Evolutionary conservation across 441 rosid species (phyloP), one percentile per base, ranked within the genome.

Genomic region (Breynia disticha): DNA sequence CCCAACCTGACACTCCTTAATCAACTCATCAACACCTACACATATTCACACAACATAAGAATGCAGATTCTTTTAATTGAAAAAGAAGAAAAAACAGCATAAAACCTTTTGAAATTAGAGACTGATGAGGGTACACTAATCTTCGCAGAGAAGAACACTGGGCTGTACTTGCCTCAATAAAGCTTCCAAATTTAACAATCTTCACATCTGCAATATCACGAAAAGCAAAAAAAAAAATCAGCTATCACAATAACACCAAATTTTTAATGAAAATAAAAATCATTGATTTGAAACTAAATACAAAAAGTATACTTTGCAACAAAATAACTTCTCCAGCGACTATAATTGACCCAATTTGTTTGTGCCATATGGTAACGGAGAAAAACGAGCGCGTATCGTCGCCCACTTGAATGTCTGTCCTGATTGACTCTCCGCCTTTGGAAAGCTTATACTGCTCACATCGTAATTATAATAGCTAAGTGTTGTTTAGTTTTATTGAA

Each of bases 361-460:
- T 79, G 64, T 79, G 77, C 87, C 87, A 81, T 16, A 76, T 48
- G 32, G 79, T 62, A 43, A 81, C 72, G 2, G 70, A 56, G 67
- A 79, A 79, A 24, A 67, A 63, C 15, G 78, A 69, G 28, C 58
- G 64, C 56, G 82, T 72, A 55, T 81, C 77, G 50, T 81, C 84
- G 14, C 87, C 82, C 0, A 79, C 84, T 60, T 67, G 81, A 48
- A 81, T 67, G 61, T 81, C 87, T 0, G 73, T 81, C 71, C 77
- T 66, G 39, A 81, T 50, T 24, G 72, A 56, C 22, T 76, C 76
- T 46, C 80, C 76, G 2, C 82, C 80, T 32, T 59, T 67, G 1
- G 76, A 54, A 49, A 74, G 32, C 66, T 70, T 76, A 50, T 67
- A 76, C 87, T 79, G 73, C 7, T 28, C 35, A 9, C 35, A 28